Percentiles rank a stretch among this genome's conserved stretches.
Evolutionary conservation across 768 basidiomycete genomes (phyloP).

Genomic region (Rhodotorula toruloides): DNA sequence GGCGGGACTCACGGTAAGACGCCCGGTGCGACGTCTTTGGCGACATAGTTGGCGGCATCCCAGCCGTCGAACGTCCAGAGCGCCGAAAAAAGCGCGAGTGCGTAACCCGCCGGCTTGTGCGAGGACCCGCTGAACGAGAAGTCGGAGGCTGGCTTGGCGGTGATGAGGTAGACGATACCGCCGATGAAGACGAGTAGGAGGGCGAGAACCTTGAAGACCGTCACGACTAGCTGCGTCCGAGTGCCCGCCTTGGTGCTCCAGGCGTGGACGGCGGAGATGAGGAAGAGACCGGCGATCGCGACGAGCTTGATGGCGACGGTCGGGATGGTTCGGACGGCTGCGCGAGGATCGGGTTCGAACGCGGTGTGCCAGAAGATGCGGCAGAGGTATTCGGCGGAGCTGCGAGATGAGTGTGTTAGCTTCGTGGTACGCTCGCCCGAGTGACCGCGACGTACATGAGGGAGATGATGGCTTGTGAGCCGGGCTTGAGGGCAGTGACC

Average conservation of each 20-base stretch:
- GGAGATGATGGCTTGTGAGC: constrained; percentile 30
- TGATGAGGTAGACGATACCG: constrained; percentile 68
- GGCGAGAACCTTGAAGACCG: constrained; percentile 63
- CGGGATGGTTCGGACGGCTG: constrained; percentile 58
- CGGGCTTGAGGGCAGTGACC: constrained; percentile 66
- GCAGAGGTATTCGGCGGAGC: constrained; percentile 61
- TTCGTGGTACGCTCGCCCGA: constrained; percentile 3
- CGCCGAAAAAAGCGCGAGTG: constrained; percentile 89
- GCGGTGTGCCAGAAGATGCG: constrained; percentile 75
- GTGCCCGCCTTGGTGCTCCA: constrained; percentile 71
- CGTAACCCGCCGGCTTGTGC: constrained; percentile 73
- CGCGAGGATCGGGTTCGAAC: constrained; percentile 65
- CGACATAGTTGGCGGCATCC: constrained; percentile 57
- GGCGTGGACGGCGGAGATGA: constrained; percentile 73
- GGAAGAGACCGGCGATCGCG: constrained; percentile 64
- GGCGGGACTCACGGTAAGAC: constrained; percentile 17
- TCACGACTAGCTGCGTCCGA: constrained; percentile 78
- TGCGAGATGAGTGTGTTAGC: constrained; percentile 15
- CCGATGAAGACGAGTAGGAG: constrained; percentile 62
- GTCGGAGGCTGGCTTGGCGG: constrained; percentile 66
- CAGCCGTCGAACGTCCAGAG: constrained; percentile 93
- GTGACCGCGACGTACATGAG: constrained; percentile 11
- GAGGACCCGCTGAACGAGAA: constrained; percentile 71
- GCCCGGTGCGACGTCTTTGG: constrained; percentile 17
- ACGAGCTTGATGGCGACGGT: constrained; percentile 88